Percentiles rank a stretch among this genome's conserved stretches.
phyloP scores from a whole-genome alignment of 305 asterid species.

The Solanum hybrid region DNA sequence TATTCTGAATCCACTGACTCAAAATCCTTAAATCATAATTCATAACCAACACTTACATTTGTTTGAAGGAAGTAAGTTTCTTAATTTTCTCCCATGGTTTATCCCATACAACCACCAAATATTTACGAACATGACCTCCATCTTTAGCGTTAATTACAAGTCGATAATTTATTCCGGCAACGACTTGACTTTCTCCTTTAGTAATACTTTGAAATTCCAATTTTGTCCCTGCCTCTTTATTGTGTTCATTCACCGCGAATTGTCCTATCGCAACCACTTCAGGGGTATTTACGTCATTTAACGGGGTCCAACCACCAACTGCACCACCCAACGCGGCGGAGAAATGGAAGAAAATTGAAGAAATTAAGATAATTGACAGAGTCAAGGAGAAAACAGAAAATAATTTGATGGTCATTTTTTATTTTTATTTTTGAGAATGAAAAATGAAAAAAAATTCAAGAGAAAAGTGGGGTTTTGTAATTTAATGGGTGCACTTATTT shows the following conservation, averaged over 20 bases:
- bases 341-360: not conserved
- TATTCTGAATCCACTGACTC: not conserved
- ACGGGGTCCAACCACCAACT: slow-evolving; percentile 12
- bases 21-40: not conserved
- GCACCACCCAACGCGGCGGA: slow-evolving; percentile 7
- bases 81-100: slow-evolving; percentile 18
- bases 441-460: not conserved
- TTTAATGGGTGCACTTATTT: not conserved
- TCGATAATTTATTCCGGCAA: slow-evolving; percentile 33
- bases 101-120: slow-evolving; percentile 32
- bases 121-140: slow-evolving; percentile 11
- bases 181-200: slow-evolving; percentile 34
- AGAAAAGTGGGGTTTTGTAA: not conserved
- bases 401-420: not conserved
- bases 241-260: slow-evolving; percentile 22
- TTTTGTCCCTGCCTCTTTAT: slow-evolving; percentile 12
- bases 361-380: not conserved
- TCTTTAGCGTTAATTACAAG: slow-evolving; percentile 29
- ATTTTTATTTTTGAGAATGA: not conserved
- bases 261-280: slow-evolving; percentile 22
- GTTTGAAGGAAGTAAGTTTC: slow-evolving; percentile 28
- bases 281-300: slow-evolving; percentile 11
- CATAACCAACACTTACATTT: not conserved
- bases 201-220: slow-evolving; percentile 23
- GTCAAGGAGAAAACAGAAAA: slow-evolving; percentile 2